phyloP scores from a whole-genome alignment of 1,284 basidiomycete genomes.

The Cutaneotrichosporon dermatis region DNA sequence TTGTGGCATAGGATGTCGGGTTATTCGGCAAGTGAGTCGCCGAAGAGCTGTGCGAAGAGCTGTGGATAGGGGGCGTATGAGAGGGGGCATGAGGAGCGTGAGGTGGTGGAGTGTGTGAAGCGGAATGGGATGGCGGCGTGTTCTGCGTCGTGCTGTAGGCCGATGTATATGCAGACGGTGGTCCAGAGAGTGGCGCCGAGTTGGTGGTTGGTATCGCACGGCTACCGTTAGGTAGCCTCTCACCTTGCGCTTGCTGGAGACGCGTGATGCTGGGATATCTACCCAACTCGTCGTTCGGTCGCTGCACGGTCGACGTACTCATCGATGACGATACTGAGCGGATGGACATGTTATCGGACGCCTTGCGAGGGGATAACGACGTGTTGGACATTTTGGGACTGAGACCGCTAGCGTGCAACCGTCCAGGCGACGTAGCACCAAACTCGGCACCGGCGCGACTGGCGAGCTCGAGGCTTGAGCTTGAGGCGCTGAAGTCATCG shows the following conservation, averaged over 20 bases:
- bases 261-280: conserved; percentile 31
- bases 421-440: conserved; percentile 19
- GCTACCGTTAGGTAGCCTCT: conserved; percentile 2
- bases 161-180: not conserved
- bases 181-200: not conserved
- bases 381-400: conserved; percentile 2
- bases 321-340: conserved; percentile 26
- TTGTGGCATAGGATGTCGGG: not conserved
- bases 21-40: too few relatives aligned
- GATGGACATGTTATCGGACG: conserved; percentile 34
- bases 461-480: not conserved
- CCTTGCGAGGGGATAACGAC: conserved; percentile 16
- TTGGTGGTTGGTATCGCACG: not conserved
- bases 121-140: not conserved
- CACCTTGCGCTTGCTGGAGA: not conserved
- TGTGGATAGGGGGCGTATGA: not conserved
- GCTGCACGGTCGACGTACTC: conserved; percentile 7
- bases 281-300: conserved; percentile 30
- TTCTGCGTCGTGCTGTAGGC: not conserved
- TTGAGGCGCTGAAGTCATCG: not conserved
- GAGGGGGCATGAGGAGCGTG: not conserved
- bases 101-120: not conserved
- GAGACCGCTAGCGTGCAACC: conserved; percentile 21
- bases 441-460: conserved; percentile 18
- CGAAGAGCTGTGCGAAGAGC: too few relatives aligned